Evolutionary conservation across 1,284 basidiomycete species (phyloP).

Genomic region (Pascua guehoae): DNA sequence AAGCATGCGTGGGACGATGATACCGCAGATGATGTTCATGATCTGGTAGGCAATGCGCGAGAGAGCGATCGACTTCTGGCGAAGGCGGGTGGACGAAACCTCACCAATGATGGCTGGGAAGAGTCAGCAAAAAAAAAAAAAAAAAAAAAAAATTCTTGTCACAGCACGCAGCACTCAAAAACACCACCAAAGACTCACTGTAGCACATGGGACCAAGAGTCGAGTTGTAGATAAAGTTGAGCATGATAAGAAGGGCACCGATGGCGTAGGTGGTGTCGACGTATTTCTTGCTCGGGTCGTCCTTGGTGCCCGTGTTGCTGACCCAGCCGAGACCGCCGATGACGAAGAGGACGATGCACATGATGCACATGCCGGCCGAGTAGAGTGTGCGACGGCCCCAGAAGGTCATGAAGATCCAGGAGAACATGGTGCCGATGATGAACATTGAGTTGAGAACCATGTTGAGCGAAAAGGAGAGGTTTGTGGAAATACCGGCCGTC

Average conservation of each 20-base stretch:
- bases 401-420: conserved; percentile 7
- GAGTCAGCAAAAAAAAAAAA: too few relatives aligned
- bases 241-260: conserved; percentile 19
- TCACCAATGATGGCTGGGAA: conserved; percentile 26
- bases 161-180: too few relatives aligned
- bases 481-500: conserved; percentile 45
- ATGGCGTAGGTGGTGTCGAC: conserved; percentile 5
- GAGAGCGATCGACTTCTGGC: conserved; percentile 51
- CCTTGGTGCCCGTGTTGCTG: not conserved
- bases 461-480: conserved; percentile 43
- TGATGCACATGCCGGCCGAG: conserved; percentile 16
- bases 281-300: not conserved
- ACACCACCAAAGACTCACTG: not conserved
- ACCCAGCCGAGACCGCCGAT: conserved; percentile 19
- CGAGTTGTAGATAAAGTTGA: conserved; percentile 22
- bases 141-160: too few relatives aligned
- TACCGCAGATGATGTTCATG: conserved; percentile 32
- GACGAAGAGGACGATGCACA: conserved; percentile 10
- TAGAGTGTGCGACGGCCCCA: conserved; percentile 19
- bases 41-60: conserved; percentile 47
- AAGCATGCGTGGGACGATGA: conserved; percentile 17
- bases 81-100: conserved; percentile 43
- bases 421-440: conserved; percentile 10
- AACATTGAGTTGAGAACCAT: conserved; percentile 27
- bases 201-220: conserved; percentile 27